A percentile compares a stretch with the other conserved stretches of the same genome.
Evolutionary conservation across 2,329 filamentous ascomycete species (phyloP).

Genomic region (Colletotrichum camelliae): DNA sequence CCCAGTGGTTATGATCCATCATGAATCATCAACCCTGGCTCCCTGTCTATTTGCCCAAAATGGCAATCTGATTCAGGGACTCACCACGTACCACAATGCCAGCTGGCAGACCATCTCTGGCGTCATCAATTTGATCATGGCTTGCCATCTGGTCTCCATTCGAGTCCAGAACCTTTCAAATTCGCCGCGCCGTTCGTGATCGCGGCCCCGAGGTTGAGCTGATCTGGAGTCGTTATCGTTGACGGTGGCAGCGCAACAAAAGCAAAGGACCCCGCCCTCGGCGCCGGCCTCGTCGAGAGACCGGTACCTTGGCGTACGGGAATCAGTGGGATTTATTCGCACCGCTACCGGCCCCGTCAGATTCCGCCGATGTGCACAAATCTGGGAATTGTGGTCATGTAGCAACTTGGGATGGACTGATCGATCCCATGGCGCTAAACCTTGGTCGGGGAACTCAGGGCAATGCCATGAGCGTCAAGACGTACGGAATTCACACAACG

Average conservation of each 20-base stretch:
- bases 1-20: neutral
- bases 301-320: conserved; percentile 3
- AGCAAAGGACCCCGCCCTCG: conserved; percentile 2
- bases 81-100: neutral
- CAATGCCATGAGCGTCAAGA: neutral
- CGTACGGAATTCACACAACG: neutral
- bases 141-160: neutral
- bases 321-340: neutral
- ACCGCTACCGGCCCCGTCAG: conserved; percentile 1
- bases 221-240: neutral
- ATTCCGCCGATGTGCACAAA: conserved; percentile 1
- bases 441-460: neutral
- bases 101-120: conserved; percentile 1
- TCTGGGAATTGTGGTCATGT: neutral
- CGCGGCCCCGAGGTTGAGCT: neutral
- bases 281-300: conserved; percentile 4
- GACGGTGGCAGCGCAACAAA: neutral
- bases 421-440: neutral
- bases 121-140: conserved; percentile 13
- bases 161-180: neutral
- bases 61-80: conserved; percentile 1
- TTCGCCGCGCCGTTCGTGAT: neutral
- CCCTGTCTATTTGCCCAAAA: conserved; percentile 6
- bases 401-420: neutral
- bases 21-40: conserved; percentile 19